Evolutionary conservation across 768 basidiomycete genomes (phyloP).

Genomic region (Amanita rimosa): DNA sequence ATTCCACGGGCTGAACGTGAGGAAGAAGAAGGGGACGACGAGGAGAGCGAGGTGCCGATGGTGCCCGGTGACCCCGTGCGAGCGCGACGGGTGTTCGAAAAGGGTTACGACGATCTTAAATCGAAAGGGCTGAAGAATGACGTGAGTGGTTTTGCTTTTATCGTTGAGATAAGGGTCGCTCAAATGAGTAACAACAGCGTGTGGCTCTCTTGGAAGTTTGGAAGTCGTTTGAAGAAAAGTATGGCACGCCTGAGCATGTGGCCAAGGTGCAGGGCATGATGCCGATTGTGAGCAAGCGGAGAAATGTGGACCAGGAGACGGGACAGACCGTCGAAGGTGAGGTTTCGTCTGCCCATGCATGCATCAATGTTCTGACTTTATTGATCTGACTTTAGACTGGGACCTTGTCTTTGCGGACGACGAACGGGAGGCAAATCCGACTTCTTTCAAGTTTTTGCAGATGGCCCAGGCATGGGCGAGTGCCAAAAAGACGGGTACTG

Average conservation of each 20-base stretch:
- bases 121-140: conserved; percentile 76
- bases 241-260: conserved; percentile 65
- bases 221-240: conserved; percentile 84
- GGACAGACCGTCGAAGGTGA: conserved; percentile 80
- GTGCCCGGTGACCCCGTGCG: conserved; percentile 57
- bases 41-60: conserved; percentile 50
- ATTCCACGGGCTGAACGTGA: conserved; percentile 53
- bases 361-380: not conserved
- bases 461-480: conserved; percentile 90
- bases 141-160: conserved; percentile 31
- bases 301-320: conserved; percentile 75
- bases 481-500: conserved; percentile 31
- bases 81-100: conserved; percentile 75
- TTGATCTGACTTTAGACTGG: conserved; percentile 47
- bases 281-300: conserved; percentile 81
- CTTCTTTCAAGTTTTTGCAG: conserved; percentile 91
- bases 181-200: conserved; percentile 38
- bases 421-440: conserved; percentile 86
- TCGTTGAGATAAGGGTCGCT: too few relatives aligned
- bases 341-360: conserved; percentile 11
- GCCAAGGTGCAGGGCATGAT: conserved; percentile 85
- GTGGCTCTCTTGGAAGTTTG: conserved; percentile 88
- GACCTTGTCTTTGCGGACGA: conserved; percentile 95
- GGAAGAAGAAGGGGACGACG: conserved; percentile 46
- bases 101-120: conserved; percentile 84